Conservation (phyloP, 2,329 filamentous ascomycete species). For the Verticillium nubilum region DNA sequence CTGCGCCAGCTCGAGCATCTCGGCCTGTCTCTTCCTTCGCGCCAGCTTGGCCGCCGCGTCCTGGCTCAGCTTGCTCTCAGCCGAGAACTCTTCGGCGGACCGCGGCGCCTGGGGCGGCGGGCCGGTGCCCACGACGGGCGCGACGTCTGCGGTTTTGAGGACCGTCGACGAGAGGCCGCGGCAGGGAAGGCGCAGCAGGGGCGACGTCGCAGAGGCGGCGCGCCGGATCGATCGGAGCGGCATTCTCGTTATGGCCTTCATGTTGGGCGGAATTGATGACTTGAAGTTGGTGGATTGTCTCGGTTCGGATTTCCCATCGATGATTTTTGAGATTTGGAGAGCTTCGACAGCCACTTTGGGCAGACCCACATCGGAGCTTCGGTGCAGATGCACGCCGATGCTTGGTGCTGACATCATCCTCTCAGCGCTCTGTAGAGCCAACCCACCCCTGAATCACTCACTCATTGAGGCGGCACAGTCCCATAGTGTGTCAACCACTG, state of each 20-base stretch:
- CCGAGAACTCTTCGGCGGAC: conserved; percentile 29
- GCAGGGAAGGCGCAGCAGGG: conserved; percentile 10
- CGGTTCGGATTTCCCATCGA: not conserved
- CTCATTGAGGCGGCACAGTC: not conserved
- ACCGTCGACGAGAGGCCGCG: conserved; percentile 23
- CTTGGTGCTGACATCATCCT: not conserved
- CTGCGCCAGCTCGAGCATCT: conserved; percentile 46
- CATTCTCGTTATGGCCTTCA: conserved; percentile 35
- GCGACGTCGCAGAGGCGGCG: conserved; percentile 20
- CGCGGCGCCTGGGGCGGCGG: conserved; percentile 53
- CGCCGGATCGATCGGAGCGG: conserved; percentile 20
- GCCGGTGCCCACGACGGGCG: conserved; percentile 49
- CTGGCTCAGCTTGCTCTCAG: conserved; percentile 26
- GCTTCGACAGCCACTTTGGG: not conserved
- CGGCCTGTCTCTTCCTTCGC: conserved; percentile 48
- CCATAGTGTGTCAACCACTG: not conserved
- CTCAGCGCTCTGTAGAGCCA: not conserved
- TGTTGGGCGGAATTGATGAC: conserved; percentile 16
- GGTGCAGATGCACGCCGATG: not conserved
- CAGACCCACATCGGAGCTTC: not conserved
- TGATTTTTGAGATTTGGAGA: not conserved
- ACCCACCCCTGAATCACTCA: not conserved
- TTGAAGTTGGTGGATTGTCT: not conserved
- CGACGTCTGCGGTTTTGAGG: conserved; percentile 37
- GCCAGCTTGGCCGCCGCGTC: conserved; percentile 33